Evolutionary conservation across 257 asterid genomes (phyloP), one percentile per base, ranked within the genome.

Genomic region (Thymus mandschuricus): DNA sequence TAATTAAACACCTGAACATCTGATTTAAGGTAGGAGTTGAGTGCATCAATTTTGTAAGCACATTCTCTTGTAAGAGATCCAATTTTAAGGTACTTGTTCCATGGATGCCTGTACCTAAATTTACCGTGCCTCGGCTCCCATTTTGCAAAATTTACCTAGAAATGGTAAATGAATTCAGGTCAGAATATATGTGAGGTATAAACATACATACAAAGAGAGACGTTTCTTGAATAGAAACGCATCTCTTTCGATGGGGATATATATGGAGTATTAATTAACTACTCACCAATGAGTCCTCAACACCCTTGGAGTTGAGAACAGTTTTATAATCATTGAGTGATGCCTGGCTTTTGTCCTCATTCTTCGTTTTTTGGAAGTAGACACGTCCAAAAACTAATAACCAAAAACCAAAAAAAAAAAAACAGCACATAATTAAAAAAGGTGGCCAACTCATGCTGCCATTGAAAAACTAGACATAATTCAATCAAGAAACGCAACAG

Each of bases 91-190:
- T 90, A 90, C 45, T 82, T 86, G 6, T 76, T 66, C 93, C 95
- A 91, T 11, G 96, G 96, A 29, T 87, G 96, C 0, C 86, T 68
- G 66, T 74, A 89, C 79, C 79, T 83, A 50, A 87, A 87, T 31
- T 68, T 65, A 1, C 96, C 96, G 12, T 89, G 96, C 5, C 95
- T 62, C 2, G 92, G 91, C 75, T 89, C 93, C 95, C 96, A 92
- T 76, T 67, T 86, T 29, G 92, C 97, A 6, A 85, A 84, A 74
- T 83, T 89, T 1, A 78, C 89, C 97, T 88, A 15, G 2, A 21
- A 21, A 21, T 0, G 21, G 21, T 21, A 21, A 21, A 21, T 21
- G 0, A 21, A 21, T 21, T 21, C 21, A 21, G 0, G 21, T 21
- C 21, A 21, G 21, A 21, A 21, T 21, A 21, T 21, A 21, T 21